Conservation (phyloP, 2,329 filamentous ascomycete genomes). For the Didymellaceae sp. region DNA sequence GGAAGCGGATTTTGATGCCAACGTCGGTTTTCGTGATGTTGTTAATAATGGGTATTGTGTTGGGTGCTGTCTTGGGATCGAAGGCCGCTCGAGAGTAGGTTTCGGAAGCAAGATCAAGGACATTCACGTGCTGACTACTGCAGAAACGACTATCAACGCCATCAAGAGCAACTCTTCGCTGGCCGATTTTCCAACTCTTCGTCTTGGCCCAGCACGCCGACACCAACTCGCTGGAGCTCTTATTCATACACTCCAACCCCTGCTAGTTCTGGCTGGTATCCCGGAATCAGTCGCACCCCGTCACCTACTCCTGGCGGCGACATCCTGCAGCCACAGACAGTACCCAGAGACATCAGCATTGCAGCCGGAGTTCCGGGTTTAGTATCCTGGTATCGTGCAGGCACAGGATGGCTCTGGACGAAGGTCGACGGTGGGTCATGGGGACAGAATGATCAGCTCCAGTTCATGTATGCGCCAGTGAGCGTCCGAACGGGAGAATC, state of each 20-base stretch:
- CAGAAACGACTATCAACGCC: not conserved
- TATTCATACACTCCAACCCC: not conserved
- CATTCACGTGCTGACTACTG: not conserved
- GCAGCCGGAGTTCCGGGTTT: not conserved
- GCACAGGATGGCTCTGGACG: not conserved
- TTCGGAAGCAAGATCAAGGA: too few relatives aligned
- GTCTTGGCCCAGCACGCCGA: not conserved
- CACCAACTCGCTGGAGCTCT: not conserved
- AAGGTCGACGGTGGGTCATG: not conserved
- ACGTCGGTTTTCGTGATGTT: not conserved
- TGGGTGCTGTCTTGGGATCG: not conserved
- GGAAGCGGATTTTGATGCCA: not conserved
- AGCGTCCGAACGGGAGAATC: not conserved
- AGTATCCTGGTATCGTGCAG: not conserved
- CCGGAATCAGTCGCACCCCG: not conserved
- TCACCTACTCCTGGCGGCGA: too few relatives aligned
- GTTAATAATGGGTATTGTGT: not conserved
- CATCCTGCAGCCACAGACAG: not conserved
- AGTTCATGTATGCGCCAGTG: not conserved
- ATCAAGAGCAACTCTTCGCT: not conserved
- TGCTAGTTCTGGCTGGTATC: not conserved
- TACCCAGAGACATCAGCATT: not conserved
- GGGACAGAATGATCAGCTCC: not conserved
- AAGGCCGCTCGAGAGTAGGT: not conserved
- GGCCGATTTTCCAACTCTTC: not conserved